Conservation (phyloP, 495 filamentous ascomycete genomes). For the Neurospora sp. region DNA sequence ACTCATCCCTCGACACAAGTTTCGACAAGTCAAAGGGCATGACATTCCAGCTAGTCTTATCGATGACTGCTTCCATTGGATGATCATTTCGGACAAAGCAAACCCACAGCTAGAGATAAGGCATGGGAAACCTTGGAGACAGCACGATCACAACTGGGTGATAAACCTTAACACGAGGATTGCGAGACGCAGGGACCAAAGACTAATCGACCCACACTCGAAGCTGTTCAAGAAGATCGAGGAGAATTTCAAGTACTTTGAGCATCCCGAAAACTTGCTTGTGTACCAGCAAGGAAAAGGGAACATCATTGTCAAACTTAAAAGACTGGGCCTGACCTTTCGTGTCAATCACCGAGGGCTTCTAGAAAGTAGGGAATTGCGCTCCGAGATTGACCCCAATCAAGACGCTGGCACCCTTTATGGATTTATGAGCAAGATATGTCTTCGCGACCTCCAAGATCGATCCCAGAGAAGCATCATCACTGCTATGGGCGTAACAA, state of each 20-base stretch:
- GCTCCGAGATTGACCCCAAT: constrained; percentile 1
- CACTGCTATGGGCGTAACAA: not conserved
- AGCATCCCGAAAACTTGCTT: not conserved
- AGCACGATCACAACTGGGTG: not conserved
- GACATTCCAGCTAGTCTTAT: constrained; percentile 1
- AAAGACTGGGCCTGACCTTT: not conserved
- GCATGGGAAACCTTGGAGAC: not conserved
- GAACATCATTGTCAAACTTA: not conserved
- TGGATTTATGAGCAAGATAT: not conserved
- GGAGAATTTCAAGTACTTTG: not conserved
- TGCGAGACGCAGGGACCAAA: not conserved
- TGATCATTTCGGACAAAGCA: not conserved
- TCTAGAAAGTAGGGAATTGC: not conserved
- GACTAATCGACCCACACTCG: not conserved
- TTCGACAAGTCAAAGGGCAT: not conserved
- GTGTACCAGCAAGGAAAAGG: not conserved
- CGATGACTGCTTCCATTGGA: constrained; percentile 1
- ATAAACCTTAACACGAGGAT: not conserved
- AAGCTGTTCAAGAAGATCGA: not conserved
- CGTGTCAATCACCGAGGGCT: not conserved
- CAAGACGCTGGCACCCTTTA: constrained; percentile 3
- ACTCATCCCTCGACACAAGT: not conserved
- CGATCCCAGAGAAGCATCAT: not conserved
- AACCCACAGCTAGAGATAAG: not conserved
- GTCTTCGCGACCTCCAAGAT: not conserved